These are phyloP conservation scores for Lactarius sanguifluus DNA, from an alignment of 768 basidiomycete species.

Conservation along the genomic window DNA sequence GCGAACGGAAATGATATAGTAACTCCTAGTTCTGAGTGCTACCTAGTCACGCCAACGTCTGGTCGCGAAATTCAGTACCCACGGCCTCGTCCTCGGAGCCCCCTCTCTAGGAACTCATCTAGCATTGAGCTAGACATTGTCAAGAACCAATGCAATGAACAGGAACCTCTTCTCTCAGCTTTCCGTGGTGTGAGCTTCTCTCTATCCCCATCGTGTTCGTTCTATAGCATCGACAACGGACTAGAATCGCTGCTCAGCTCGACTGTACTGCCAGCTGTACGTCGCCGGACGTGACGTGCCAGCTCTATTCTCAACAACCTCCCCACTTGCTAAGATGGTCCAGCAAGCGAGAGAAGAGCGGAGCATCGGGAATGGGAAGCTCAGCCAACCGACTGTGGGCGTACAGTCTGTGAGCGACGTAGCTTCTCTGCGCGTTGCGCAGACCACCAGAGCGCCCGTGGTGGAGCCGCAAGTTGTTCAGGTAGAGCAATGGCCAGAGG, in stretches of 20 bases:
- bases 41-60: not conserved
- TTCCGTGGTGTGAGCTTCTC: not conserved
- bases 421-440: not conserved
- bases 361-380: not conserved
- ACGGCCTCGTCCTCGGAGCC: not conserved
- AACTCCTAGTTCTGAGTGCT: not conserved
- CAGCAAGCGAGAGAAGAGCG: not conserved
- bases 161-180: not conserved
- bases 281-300: not conserved
- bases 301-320: not conserved
- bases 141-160: not conserved
- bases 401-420: not conserved
- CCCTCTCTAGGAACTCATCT: not conserved
- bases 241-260: not conserved
- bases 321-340: not conserved
- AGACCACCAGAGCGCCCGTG: not conserved
- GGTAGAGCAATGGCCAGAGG: slow-evolving; percentile 3
- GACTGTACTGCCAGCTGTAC: not conserved
- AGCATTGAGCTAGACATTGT: not conserved
- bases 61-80: not conserved
- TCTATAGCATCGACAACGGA: not conserved
- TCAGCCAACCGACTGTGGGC: not conserved
- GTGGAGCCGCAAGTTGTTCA: not conserved
- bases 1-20: not conserved
- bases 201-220: not conserved